phyloP scores from a whole-genome alignment of 2,329 filamentous ascomycete genomes.

The Fusarium dlaminii region DNA sequence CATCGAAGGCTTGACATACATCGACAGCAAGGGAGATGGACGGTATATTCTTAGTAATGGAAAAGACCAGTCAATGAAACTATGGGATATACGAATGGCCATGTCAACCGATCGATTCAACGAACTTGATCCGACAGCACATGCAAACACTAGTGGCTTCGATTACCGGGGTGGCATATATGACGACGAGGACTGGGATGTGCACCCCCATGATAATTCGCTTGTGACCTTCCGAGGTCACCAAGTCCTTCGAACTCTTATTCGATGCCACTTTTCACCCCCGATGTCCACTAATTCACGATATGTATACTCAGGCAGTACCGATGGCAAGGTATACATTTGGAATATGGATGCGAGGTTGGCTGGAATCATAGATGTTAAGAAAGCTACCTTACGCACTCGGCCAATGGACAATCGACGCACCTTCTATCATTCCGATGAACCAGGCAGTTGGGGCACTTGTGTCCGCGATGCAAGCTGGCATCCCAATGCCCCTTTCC shows the following conservation, averaged over 20 bases:
- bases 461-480: conserved; percentile 89
- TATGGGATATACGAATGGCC: conserved; percentile 95
- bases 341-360: conserved; percentile 94
- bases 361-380: conserved; percentile 81
- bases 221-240: conserved; percentile 95
- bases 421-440: conserved; percentile 67
- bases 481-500: conserved; percentile 85
- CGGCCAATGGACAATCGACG: conserved; percentile 64
- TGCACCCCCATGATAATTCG: conserved; percentile 83
- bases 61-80: conserved; percentile 96
- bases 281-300: conserved; percentile 84
- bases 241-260: conserved; percentile 86
- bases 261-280: conserved; percentile 95
- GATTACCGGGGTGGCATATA: conserved; percentile 79
- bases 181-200: conserved; percentile 67
- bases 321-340: conserved; percentile 88
- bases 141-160: conserved; percentile 67
- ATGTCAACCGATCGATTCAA: conserved; percentile 75
- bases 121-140: conserved; percentile 62
- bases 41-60: conserved; percentile 91
- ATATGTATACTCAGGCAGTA: conserved; percentile 92
- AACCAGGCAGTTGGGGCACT: conserved; percentile 72
- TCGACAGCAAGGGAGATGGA: conserved; percentile 76
- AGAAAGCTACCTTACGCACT: conserved; percentile 71
- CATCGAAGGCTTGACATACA: conserved; percentile 72